Conservation (phyloP, 2,329 filamentous ascomycete genomes). For the Sporothrix brasiliensis region DNA sequence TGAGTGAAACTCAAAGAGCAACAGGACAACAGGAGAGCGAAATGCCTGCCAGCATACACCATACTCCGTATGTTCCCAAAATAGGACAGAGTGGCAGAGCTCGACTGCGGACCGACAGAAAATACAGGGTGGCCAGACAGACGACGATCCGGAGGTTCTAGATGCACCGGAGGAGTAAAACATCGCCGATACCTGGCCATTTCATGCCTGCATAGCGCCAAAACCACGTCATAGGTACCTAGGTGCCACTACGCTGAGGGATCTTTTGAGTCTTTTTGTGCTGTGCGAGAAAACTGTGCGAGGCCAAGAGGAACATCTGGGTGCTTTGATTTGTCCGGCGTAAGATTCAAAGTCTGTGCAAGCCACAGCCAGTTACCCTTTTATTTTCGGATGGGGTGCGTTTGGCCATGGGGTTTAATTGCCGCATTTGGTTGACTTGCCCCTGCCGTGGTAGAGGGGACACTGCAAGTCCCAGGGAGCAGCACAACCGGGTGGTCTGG, state of each 20-base stretch:
- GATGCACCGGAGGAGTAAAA: conserved; percentile 15
- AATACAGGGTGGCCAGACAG: neutral
- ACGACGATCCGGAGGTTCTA: conserved; percentile 6
- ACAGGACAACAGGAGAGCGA: neutral
- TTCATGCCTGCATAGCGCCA: neutral
- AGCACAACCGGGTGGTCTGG: neutral
- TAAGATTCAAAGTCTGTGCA: no score
- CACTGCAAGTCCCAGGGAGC: neutral
- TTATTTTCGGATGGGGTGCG: no score
- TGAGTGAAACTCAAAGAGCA: conserved; percentile 22
- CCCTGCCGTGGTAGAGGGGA: neutral
- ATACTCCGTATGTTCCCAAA: neutral
- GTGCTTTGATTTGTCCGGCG: no score
- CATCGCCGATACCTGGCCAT: conserved; percentile 4
- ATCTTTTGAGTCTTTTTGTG: neutral
- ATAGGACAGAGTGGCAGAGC: conserved; percentile 9
- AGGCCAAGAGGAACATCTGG: no score
- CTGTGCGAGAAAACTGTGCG: no score
- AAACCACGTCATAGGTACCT: conserved; percentile 19
- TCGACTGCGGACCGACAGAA: neutral
- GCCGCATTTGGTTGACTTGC: neutral
- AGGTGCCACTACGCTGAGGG: neutral
- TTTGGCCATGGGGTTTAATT: neutral
- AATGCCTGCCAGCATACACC: neutral
- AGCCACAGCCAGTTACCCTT: no score